Percentiles rank a stretch among this genome's conserved stretches.
These are phyloP conservation scores for Pholiota conissans DNA, from an alignment of 768 basidiomycete species.

Conservation along the genomic window DNA sequence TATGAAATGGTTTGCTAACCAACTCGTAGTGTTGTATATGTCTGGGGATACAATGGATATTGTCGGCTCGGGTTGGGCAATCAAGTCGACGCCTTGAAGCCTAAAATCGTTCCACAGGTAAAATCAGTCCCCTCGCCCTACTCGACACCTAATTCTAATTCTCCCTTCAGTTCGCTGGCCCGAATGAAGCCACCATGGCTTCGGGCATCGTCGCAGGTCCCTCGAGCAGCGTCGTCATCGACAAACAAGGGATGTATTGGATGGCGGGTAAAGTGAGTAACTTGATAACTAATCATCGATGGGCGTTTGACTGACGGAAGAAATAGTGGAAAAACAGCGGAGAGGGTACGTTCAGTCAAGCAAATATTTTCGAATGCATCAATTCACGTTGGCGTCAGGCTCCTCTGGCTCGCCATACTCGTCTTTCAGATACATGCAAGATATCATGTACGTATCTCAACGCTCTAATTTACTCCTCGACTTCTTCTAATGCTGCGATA, in stretches of 20 bases:
- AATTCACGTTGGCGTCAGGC: constrained; percentile 39
- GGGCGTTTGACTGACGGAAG: not conserved
- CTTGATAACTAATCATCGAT: not conserved
- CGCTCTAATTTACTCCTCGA: not conserved
- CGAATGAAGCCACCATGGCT: constrained; percentile 65
- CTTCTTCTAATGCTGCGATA: constrained; percentile 24
- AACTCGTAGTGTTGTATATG: constrained; percentile 62
- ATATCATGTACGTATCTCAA: constrained; percentile 63
- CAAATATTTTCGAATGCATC: not conserved
- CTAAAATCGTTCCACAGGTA: constrained; percentile 83
- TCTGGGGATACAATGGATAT: constrained; percentile 91
- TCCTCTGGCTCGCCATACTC: constrained; percentile 91
- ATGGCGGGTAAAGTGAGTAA: constrained; percentile 75
- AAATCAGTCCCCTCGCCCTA: no score
- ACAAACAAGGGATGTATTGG: constrained; percentile 84
- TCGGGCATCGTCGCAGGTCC: constrained; percentile 74
- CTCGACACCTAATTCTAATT: not conserved
- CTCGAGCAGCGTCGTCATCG: constrained; percentile 79
- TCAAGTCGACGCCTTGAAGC: constrained; percentile 78
- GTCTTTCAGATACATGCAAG: constrained; percentile 82
- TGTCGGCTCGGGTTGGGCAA: constrained; percentile 88
- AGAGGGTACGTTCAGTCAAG: constrained; percentile 59
- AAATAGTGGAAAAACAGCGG: constrained; percentile 91
- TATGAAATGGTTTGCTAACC: not conserved
- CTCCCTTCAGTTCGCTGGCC: constrained; percentile 70